Conservation (phyloP, 345 rosid genomes). For the Eucalyptus erythrocorys region DNA sequence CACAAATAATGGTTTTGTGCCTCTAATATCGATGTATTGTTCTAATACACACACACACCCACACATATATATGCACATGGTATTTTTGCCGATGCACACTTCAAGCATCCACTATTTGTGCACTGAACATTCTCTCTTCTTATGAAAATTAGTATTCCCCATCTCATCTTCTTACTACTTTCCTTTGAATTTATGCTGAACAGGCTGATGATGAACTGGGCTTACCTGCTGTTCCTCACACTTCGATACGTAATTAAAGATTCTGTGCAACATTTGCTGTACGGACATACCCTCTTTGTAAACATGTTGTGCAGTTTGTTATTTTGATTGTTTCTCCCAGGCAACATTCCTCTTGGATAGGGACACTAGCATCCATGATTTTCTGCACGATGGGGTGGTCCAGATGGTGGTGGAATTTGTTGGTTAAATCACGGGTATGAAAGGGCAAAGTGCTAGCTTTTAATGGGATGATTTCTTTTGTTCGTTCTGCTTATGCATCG, state of each 20-base stretch:
- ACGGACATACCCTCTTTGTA: background rate
- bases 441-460: background rate
- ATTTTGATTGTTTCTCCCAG: background rate
- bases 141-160: background rate
- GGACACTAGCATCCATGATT: background rate
- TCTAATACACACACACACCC: background rate
- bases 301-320: background rate
- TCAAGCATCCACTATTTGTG: background rate
- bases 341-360: background rate
- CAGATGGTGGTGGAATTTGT: background rate
- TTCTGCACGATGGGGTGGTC: background rate
- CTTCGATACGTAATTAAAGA: slow-evolving; percentile 60
- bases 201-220: slow-evolving; percentile 93
- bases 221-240: slow-evolving; percentile 79
- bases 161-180: background rate
- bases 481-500: background rate
- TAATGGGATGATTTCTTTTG: background rate
- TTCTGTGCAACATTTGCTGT: background rate
- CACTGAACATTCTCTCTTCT: background rate
- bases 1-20: background rate
- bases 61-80: background rate
- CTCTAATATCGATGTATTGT: background rate
- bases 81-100: background rate
- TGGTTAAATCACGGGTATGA: background rate
- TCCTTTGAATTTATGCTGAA: background rate